These are phyloP conservation scores for Colletotrichum trifolii DNA, from an alignment of 2,329 filamentous ascomycete species.

Conservation along the genomic window DNA sequence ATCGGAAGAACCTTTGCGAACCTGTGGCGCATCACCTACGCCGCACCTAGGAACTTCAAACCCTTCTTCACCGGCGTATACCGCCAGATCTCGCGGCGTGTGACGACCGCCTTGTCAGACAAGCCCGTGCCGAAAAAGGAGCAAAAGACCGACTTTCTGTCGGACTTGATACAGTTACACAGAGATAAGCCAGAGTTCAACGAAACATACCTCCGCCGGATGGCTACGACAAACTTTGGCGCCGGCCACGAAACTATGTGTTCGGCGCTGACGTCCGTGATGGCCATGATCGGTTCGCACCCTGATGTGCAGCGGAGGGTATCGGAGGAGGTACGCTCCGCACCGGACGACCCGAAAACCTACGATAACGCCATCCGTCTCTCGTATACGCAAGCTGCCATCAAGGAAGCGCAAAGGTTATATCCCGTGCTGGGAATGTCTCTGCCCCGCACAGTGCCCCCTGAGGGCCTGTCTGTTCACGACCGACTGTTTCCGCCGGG, in stretches of 20 bases:
- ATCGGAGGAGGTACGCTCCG: constrained; percentile 42
- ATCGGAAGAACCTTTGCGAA: constrained; percentile 53
- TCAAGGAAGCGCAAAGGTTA: constrained; percentile 63
- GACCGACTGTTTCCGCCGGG: constrained; percentile 54
- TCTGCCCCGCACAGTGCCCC: constrained; percentile 58
- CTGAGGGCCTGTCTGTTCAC: constrained; percentile 49
- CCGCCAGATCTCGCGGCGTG: constrained; percentile 45
- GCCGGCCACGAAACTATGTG: constrained; percentile 67
- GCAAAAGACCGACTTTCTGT: constrained; percentile 53
- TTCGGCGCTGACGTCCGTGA: constrained; percentile 60
- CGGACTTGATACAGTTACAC: constrained; percentile 60
- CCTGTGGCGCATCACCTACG: constrained; percentile 58
- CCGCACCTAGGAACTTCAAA: constrained; percentile 54
- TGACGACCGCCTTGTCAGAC: constrained; percentile 43
- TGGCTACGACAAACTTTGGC: constrained; percentile 66
- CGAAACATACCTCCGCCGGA: constrained; percentile 59
- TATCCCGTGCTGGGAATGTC: constrained; percentile 64
- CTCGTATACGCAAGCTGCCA: constrained; percentile 55
- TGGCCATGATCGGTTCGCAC: constrained; percentile 59
- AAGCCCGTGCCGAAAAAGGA: constrained; percentile 42
- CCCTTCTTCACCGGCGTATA: constrained; percentile 58
- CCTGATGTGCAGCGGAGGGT: constrained; percentile 46
- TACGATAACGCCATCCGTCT: constrained; percentile 44
- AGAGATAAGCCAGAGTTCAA: constrained; percentile 57
- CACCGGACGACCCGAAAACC: constrained; percentile 17